Percentiles rank a stretch among this genome's conserved stretches.
phyloP scores from a whole-genome alignment of 2,329 filamentous ascomycete genomes.

The Arachnomyces sp. region DNA sequence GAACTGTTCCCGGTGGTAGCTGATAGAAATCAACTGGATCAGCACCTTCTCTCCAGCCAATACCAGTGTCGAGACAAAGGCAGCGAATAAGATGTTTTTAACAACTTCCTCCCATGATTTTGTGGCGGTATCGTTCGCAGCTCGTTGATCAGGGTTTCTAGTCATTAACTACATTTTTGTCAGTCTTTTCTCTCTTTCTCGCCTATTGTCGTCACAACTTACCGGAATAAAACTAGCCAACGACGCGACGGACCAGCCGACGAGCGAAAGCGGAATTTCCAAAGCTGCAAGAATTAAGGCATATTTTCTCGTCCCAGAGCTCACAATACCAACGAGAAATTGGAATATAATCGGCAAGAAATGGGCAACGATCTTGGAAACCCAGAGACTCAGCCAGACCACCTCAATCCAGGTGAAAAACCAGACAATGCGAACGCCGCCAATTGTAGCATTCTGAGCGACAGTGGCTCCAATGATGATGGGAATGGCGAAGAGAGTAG shows the following conservation, averaged over 20 bases:
- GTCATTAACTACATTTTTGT: constrained; percentile 33
- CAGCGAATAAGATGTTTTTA: constrained; percentile 51
- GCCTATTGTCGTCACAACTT: constrained; percentile 10
- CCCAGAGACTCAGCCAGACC: constrained; percentile 56
- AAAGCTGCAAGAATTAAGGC: constrained; percentile 49
- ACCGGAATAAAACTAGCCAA: constrained; percentile 52
- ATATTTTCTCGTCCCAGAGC: constrained; percentile 57
- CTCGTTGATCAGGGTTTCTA: constrained; percentile 30
- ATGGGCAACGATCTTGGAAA: constrained; percentile 51
- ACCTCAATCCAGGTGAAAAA: constrained; percentile 60
- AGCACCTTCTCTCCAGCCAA: constrained; percentile 52
- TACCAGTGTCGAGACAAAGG: constrained; percentile 49
- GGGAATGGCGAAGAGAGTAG: constrained; percentile 50
- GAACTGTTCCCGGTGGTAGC: constrained; percentile 61
- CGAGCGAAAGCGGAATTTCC: constrained; percentile 53
- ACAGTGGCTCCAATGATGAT: constrained; percentile 54
- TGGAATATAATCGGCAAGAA: constrained; percentile 53
- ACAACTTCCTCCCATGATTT: constrained; percentile 47
- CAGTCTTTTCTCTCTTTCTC: constrained; percentile 3
- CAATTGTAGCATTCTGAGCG: constrained; percentile 41
- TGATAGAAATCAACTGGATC: constrained; percentile 59
- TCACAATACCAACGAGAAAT: constrained; percentile 54
- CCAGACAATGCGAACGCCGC: constrained; percentile 49
- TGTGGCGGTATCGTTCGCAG: constrained; percentile 22
- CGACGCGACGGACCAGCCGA: constrained; percentile 52